Percentiles rank a stretch among this genome's conserved stretches.
Conservation (phyloP, 1,284 basidiomycete species). For the Moesziomyces sp. region DNA sequence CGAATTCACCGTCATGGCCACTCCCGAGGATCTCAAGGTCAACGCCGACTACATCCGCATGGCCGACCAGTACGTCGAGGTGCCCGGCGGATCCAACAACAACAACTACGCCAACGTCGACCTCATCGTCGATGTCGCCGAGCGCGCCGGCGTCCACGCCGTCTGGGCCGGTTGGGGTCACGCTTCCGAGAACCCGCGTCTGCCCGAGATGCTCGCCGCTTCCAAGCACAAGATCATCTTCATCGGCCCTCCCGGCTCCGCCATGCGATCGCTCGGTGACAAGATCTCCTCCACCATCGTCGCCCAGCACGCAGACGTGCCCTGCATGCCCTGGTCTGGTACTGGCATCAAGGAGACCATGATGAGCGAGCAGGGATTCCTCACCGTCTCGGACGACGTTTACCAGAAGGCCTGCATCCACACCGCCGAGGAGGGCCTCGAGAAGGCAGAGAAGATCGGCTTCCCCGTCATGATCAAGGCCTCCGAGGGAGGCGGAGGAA, state of each 20-base stretch:
- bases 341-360: conserved; percentile 90
- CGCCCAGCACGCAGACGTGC: conserved; percentile 95
- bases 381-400: conserved; percentile 90
- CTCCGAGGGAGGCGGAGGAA: conserved; percentile 97
- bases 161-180: conserved; percentile 99
- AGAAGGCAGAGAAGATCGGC: conserved; percentile 86
- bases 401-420: conserved; percentile 91
- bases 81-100: conserved; percentile 97
- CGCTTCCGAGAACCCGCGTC: conserved; percentile 96
- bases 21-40: conserved; percentile 93
- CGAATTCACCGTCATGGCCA: conserved; percentile 99
- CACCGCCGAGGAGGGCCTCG: conserved; percentile 86
- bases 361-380: conserved; percentile 87
- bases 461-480: conserved; percentile 99
- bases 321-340: conserved; percentile 99
- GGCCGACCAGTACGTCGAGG: conserved; percentile 99
- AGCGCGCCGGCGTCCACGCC: conserved; percentile 95
- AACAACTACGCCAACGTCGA: conserved; percentile 99
- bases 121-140: conserved; percentile 97
- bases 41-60: conserved; percentile 99
- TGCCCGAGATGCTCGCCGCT: conserved; percentile 92
- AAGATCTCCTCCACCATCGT: conserved; percentile 99
- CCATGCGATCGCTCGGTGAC: conserved; percentile 98
- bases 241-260: conserved; percentile 97
- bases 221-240: conserved; percentile 97